Conservation (phyloP, 768 basidiomycete species). For the Trichaptum fuscoviolaceum region DNA sequence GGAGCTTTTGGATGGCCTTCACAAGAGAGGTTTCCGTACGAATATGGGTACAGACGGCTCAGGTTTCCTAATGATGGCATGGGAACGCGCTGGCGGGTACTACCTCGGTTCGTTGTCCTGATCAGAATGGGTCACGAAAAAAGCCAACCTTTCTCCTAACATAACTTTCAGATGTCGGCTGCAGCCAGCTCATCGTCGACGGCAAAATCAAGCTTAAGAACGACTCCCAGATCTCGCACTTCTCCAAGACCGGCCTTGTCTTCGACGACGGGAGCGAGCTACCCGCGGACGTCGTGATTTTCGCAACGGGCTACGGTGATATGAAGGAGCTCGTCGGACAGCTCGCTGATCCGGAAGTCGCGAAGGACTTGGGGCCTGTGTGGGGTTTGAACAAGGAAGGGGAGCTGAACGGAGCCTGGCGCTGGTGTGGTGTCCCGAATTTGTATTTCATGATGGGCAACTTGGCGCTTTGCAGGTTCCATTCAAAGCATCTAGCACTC, state of each 20-base stretch:
- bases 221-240: slow-evolving; percentile 35
- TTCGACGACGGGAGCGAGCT: slow-evolving; percentile 39
- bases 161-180: slow-evolving; percentile 29
- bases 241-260: slow-evolving; percentile 33
- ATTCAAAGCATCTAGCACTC: slow-evolving; percentile 11
- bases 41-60: slow-evolving; percentile 15
- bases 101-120: slow-evolving; percentile 13
- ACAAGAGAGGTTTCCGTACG: slow-evolving; percentile 21
- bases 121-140: neutral
- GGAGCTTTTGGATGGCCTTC: slow-evolving; percentile 10
- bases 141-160: neutral
- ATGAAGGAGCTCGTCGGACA: neutral
- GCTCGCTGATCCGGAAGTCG: slow-evolving; percentile 10
- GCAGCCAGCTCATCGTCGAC: slow-evolving; percentile 37
- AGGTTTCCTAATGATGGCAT: slow-evolving; percentile 20
- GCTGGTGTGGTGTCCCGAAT: slow-evolving; percentile 15
- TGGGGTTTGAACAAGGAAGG: slow-evolving; percentile 33
- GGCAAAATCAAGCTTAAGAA: slow-evolving; percentile 45
- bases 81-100: slow-evolving; percentile 14
- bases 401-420: slow-evolving; percentile 18
- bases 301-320: slow-evolving; percentile 36
- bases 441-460: slow-evolving; percentile 18
- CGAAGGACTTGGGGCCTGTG: slow-evolving; percentile 21
- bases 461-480: slow-evolving; percentile 10
- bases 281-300: slow-evolving; percentile 43